Evolutionary conservation across 495 filamentous ascomycete genomes (phyloP).

Genomic region (Jackrogersella multiformis): DNA sequence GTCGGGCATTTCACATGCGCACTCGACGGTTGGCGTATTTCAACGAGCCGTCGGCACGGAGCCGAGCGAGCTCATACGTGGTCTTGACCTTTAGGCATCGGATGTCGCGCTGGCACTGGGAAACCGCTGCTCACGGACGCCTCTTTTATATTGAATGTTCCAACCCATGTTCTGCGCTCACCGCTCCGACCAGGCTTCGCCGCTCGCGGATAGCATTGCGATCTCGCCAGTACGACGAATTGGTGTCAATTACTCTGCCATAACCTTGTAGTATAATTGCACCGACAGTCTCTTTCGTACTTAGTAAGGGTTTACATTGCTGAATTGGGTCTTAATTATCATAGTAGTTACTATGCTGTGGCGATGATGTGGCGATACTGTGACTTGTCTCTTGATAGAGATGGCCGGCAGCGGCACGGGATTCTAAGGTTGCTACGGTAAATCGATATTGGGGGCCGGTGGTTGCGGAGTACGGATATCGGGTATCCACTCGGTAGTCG

Average conservation of each 20-base stretch:
- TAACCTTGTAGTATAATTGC: too few species aligned
- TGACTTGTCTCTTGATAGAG: background rate
- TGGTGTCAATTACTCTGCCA: background rate
- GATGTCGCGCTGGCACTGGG: slow-evolving; percentile 6
- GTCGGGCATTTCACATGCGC: background rate
- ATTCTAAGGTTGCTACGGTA: slow-evolving; percentile 10
- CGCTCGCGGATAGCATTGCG: background rate
- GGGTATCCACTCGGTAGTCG: slow-evolving; percentile 40
- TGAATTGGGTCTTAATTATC: background rate
- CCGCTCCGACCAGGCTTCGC: slow-evolving; percentile 3
- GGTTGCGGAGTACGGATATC: slow-evolving; percentile 32
- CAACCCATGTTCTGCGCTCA: background rate
- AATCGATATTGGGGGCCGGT: background rate
- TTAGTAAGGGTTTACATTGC: too few species aligned
- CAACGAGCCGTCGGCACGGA: background rate
- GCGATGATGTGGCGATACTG: too few species aligned
- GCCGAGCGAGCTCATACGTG: background rate
- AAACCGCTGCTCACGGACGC: background rate
- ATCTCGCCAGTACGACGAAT: background rate
- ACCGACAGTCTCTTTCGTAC: too few species aligned
- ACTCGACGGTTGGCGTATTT: background rate
- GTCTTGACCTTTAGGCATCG: background rate
- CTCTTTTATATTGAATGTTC: background rate
- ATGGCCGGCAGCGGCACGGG: slow-evolving; percentile 12
- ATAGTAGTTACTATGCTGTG: slow-evolving; percentile 2